Evolutionary conservation across 2,329 filamentous ascomycete genomes (phyloP).

Genomic region (Claviceps monticola): DNA sequence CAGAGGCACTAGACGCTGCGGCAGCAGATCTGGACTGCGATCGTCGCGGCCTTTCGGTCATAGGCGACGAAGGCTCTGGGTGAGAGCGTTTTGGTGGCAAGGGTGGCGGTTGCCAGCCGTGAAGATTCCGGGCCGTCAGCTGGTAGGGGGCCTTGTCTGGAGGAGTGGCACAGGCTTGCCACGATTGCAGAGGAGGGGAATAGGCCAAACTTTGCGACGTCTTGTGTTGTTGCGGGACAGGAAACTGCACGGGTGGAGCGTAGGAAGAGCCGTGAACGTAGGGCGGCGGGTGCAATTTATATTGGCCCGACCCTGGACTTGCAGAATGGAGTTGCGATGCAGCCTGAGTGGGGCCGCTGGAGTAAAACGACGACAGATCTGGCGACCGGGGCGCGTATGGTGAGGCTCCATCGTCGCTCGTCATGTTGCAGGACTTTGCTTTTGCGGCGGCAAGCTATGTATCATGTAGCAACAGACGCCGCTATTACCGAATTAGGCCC

Average conservation of each 20-base stretch:
- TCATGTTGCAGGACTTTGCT: conserved; percentile 19
- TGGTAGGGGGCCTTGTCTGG: conserved; percentile 7
- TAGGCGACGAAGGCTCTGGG: background rate
- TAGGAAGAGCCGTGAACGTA: conserved; percentile 14
- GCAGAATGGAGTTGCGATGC: conserved; percentile 8
- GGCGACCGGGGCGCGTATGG: conserved; percentile 44
- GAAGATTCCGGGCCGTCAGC: conserved; percentile 7
- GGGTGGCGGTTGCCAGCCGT: conserved; percentile 8
- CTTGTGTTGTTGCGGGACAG: conserved; percentile 13
- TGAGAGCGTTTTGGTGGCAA: conserved; percentile 4
- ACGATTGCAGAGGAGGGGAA: conserved; percentile 10
- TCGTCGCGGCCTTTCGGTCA: conserved; percentile 2
- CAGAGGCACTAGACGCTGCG: background rate
- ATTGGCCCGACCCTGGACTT: conserved; percentile 14
- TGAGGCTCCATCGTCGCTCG: conserved; percentile 28
- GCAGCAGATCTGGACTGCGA: conserved; percentile 1
- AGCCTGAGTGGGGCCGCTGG: conserved; percentile 18
- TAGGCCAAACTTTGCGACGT: conserved; percentile 13
- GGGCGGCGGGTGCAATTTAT: conserved; percentile 20
- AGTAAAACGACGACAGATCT: conserved; percentile 43
- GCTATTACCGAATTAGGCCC: background rate
- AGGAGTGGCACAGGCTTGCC: conserved; percentile 8
- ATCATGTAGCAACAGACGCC: background rate
- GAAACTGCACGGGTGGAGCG: conserved; percentile 16
- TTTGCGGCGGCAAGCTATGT: background rate